Evolutionary conservation across 1,284 basidiomycete genomes (phyloP).

Genomic region (Puccinia hordei): DNA sequence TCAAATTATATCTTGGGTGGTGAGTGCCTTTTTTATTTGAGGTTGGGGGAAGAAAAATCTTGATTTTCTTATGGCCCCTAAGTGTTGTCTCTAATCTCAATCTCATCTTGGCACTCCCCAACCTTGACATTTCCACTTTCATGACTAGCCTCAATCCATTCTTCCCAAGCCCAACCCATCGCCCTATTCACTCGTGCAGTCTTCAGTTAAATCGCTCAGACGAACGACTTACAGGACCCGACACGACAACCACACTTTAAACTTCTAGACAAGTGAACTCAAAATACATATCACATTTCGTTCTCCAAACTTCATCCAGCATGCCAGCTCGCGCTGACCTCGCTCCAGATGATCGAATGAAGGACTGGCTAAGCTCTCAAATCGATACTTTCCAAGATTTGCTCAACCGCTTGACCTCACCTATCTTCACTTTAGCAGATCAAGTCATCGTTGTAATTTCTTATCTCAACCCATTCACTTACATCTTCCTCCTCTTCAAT

Average conservation of each 20-base stretch:
- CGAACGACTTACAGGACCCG: not conserved
- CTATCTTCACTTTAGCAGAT: constrained; percentile 5
- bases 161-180: not conserved
- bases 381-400: constrained; percentile 29
- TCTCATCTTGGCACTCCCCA: constrained; percentile 1
- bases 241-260: not conserved
- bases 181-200: not conserved
- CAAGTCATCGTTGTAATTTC: constrained; percentile 21
- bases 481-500: constrained; percentile 1
- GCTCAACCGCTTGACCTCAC: not conserved
- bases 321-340: not conserved
- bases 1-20: not conserved
- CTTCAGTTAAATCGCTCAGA: not conserved
- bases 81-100: not conserved
- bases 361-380: constrained; percentile 19
- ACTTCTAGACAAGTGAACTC: not conserved
- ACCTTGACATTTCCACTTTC: not conserved
- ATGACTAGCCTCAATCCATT: not conserved
- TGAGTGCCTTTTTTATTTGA: not conserved
- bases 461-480: constrained; percentile 20
- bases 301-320: not conserved
- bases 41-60: not conserved
- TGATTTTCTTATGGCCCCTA: not conserved
- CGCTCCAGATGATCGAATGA: constrained; percentile 19
- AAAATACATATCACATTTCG: not conserved